Evolutionary conservation across 257 asterid genomes (phyloP), one percentile per base, ranked within the genome.

Genomic region (Apocynum venetum): DNA sequence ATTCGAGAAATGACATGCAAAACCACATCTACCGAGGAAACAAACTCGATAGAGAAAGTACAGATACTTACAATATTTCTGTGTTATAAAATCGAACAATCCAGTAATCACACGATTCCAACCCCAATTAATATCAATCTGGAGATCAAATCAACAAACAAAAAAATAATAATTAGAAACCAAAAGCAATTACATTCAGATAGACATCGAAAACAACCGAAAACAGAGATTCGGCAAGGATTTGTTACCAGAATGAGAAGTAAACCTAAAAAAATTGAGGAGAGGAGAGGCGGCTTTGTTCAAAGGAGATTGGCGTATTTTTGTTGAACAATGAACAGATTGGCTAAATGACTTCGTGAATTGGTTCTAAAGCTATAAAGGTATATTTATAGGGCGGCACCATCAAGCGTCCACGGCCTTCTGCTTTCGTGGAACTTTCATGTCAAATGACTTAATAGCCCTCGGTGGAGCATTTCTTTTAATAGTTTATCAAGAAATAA

Each of bases 371-470:
- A 1, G 5, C n/a, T 1, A 12, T 31, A 11, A 11, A 61, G 35
- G 49, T 1, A 52, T 49, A 75, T 80, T 80, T 80, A 80, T 75
- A 75, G 20, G 19, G 52, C 76, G 80, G 74, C 80, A 47, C 60
- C 1, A 11, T 47, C 0, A 9, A 4, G 0, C n/a, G 51, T 72
- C 46, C 17, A 9, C 67, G 76, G 47, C 36, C 11, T 3, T 8
- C 4, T 10, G 56, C 40, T 9, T 38, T 56, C 11, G 5, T 6
- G 41, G 64, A 31, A 36, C 35, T 14, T 36, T 53, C 49, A 8
- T 4, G 0, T 9, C 48, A n/a, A 80, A 57, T 68, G 71, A 80
- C 83, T 0, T 15, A 8, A 57, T 4, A 46, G 25, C 49, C 77
- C 83, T 74, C 61, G n/a, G 8, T 8, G 2, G 0, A 3, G 8